phyloP scores from a whole-genome alignment of 148 eudicot genomes.

The Diospyros kaki region DNA sequence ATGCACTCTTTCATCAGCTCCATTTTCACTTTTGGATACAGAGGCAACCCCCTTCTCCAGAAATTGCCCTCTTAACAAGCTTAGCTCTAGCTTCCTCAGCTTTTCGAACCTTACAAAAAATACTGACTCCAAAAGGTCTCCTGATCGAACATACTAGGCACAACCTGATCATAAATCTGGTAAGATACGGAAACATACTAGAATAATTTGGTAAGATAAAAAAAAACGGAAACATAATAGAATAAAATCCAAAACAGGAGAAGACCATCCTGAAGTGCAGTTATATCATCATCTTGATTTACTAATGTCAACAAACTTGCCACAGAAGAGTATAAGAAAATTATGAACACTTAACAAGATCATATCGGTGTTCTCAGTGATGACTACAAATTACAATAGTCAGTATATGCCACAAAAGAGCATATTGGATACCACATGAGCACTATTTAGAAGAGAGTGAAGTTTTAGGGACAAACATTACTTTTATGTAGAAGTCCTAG shows the following conservation, averaged over 20 bases:
- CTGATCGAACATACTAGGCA: slow-evolving; percentile 48
- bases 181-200: too few relatives aligned
- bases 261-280: slow-evolving; percentile 66
- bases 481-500: too few relatives aligned
- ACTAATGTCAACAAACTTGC: slow-evolving; percentile 86
- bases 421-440: too few relatives aligned
- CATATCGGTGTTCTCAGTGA: background rate
- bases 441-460: too few relatives aligned
- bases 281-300: slow-evolving; percentile 82
- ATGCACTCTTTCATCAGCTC: slow-evolving; percentile 16
- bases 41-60: slow-evolving; percentile 23
- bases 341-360: slow-evolving; percentile 1
- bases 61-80: slow-evolving; percentile 64
- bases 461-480: too few relatives aligned
- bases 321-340: slow-evolving; percentile 9
- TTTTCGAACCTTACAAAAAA: slow-evolving; percentile 54
- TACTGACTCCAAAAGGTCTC: slow-evolving; percentile 69
- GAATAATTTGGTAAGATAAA: background rate
- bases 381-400: slow-evolving; percentile 57
- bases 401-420: slow-evolving; percentile 75
- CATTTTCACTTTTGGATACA: slow-evolving; percentile 15
- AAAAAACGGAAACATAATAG: background rate
- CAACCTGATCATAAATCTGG: slow-evolving; percentile 45
- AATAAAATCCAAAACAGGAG: background rate
- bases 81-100: slow-evolving; percentile 61